Conservation (phyloP, 164 flowering plant genomes). For the Litsea cubeba region DNA sequence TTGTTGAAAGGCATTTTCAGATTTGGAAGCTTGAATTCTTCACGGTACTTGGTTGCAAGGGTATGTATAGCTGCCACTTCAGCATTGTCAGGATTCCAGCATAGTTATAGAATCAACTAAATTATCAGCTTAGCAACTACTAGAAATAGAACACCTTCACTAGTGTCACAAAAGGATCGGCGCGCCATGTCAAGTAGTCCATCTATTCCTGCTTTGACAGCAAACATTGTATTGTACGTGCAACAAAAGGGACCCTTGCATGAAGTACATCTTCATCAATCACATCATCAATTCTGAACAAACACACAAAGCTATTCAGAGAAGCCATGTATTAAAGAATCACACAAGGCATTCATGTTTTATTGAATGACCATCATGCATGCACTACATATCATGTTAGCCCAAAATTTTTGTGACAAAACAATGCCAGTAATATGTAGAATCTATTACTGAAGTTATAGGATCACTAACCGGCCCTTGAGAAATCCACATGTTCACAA, state of each 20-base stretch:
- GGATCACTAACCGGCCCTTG: background rate
- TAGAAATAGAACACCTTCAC: constrained; percentile 64
- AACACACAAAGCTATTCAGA: constrained; percentile 1
- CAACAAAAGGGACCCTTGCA: constrained; percentile 94
- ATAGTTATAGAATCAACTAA: constrained; percentile 9
- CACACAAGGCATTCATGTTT: background rate
- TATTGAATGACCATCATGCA: background rate
- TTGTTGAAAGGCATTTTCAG: constrained; percentile 92
- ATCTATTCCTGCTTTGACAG: constrained; percentile 98
- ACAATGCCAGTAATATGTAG: background rate
- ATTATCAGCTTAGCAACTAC: background rate
- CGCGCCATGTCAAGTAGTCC: constrained; percentile 92
- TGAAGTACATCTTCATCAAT: constrained; percentile 96
- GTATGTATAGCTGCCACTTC: constrained; percentile 78
- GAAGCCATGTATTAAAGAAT: background rate
- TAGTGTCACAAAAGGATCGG: constrained; percentile 92
- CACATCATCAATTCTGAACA: constrained; percentile 74
- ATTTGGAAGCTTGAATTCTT: constrained; percentile 81
- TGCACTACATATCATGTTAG: background rate
- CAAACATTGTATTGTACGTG: constrained; percentile 97
- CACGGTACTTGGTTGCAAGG: constrained; percentile 90
- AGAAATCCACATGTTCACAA: background rate
- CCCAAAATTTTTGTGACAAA: background rate
- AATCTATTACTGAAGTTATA: background rate
- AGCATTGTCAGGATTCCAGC: constrained; percentile 10